phyloP scores from a whole-genome alignment of 345 rosid species.

The Lumnitzera littorea region DNA sequence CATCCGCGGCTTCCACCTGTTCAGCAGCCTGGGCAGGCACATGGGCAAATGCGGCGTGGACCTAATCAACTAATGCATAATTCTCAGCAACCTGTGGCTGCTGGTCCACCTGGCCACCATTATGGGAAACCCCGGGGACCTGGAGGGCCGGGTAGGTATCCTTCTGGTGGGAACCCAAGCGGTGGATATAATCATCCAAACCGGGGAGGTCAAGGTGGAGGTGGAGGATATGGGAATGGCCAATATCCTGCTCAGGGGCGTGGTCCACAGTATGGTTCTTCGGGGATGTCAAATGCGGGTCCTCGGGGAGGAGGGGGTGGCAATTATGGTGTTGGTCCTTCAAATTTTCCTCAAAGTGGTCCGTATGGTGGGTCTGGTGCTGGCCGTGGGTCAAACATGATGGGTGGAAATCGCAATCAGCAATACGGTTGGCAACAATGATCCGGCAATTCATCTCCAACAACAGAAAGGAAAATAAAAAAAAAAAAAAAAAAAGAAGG shows the following conservation, averaged over 20 bases:
- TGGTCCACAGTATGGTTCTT: constrained; percentile 60
- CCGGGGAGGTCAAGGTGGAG: constrained; percentile 47
- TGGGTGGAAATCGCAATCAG: constrained; percentile 82
- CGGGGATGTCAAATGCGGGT: constrained; percentile 52
- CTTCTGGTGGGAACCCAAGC: constrained; percentile 45
- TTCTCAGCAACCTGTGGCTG: constrained; percentile 64
- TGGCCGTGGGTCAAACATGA: constrained; percentile 78
- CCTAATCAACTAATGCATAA: constrained; percentile 45
- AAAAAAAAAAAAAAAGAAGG: too few species aligned
- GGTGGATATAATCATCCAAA: constrained; percentile 48
- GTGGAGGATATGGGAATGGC: constrained; percentile 59
- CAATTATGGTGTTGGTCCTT: constrained; percentile 64
- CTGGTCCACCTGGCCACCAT: constrained; percentile 61
- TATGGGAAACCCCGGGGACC: constrained; percentile 76
- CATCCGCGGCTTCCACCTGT: constrained; percentile 73
- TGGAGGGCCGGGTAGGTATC: constrained; percentile 66
- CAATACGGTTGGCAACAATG: constrained; percentile 74
- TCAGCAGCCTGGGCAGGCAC: constrained; percentile 81
- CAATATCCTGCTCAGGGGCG: constrained; percentile 81
- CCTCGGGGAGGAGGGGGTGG: constrained; percentile 61
- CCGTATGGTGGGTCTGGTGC: constrained; percentile 62
- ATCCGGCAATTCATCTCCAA: background rate
- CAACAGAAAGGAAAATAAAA: too few species aligned
- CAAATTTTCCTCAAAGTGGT: constrained; percentile 69
- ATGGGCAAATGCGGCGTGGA: constrained; percentile 46